Evolutionary conservation across 495 filamentous ascomycete genomes (phyloP), one percentile per base, ranked within the genome.

Genomic region (Podospora conica): DNA sequence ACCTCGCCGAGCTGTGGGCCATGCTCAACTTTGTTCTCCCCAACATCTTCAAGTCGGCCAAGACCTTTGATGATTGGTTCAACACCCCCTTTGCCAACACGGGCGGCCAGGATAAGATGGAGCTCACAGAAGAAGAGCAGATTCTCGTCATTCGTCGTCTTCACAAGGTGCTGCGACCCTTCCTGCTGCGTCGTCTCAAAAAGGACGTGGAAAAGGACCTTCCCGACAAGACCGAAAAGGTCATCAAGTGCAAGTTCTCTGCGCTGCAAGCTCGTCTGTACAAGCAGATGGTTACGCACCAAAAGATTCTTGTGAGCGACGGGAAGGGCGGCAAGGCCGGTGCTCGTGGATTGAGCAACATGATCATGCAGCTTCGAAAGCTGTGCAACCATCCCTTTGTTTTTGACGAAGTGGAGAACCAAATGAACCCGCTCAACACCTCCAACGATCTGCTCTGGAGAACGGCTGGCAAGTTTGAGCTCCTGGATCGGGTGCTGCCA

Each of bases 61-160:
- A 97, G 78, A 96, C 93, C 9, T 98, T 98, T 71, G 95, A 98
- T 76, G 95, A 98, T 76, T 98, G 95, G 95, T 98, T 98, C 84
- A 98, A 97, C 77, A 98, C 95, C 3, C 95, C 95, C 0, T 98
- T 98, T 75, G 96, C 96, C 59, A 98, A 98, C 77, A 98, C 96
- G 10, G 95, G 95, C 78, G 89, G 90, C 58, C 93, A 97, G 75
- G 95, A 98, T 73, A 96, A 94, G 80, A 98, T 98, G 91, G 94
- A 97, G 65, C 83, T 98, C 64, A 94, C 90, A 11, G 95, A 98
- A 92, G 95, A 98, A 96, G 96, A 98, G 77, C 91, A 96, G 73
- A 84, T 98, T 77, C 91, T 98, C 68, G 91, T 98, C 70, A 98
- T 98, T 84, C 91, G 93, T 74, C 94, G 95, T 80, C 83, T 98